phyloP scores from a whole-genome alignment of 306 rosid species.

The Dryas octopetala region DNA sequence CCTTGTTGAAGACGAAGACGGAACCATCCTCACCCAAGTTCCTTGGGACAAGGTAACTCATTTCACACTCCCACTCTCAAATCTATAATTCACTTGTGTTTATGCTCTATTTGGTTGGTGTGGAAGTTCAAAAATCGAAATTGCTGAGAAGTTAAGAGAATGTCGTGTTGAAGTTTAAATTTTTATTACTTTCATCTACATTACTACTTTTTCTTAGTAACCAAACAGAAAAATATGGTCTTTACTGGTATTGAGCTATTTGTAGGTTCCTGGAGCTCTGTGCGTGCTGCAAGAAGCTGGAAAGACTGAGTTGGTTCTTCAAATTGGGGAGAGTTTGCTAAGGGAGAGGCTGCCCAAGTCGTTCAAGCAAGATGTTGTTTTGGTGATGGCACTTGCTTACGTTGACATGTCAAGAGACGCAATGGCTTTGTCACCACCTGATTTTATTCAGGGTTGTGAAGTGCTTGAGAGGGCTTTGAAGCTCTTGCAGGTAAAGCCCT shows the following conservation, averaged over 20 bases:
- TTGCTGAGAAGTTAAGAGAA: neutral
- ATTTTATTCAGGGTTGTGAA: slow-evolving; percentile 75
- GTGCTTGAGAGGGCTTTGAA: slow-evolving; percentile 94
- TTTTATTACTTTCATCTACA: neutral
- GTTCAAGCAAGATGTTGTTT: slow-evolving; percentile 89
- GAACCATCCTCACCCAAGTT: slow-evolving; percentile 63
- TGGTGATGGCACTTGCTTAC: slow-evolving; percentile 85
- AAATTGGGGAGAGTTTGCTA: slow-evolving; percentile 72
- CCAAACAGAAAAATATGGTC: neutral
- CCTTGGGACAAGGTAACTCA: slow-evolving; percentile 80
- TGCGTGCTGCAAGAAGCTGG: slow-evolving; percentile 93
- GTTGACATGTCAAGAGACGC: slow-evolving; percentile 91
- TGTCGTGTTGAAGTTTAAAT: neutral
- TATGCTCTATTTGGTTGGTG: neutral
- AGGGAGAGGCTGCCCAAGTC: slow-evolving; percentile 83
- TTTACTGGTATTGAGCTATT: neutral
- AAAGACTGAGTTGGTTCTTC: slow-evolving; percentile 69
- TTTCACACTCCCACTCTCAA: too few relatives aligned
- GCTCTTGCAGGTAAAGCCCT: slow-evolving; percentile 68
- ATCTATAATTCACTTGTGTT: neutral
- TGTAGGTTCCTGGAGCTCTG: slow-evolving; percentile 94
- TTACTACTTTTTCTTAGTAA: neutral
- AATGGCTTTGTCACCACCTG: slow-evolving; percentile 79
- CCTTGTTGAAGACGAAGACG: slow-evolving; percentile 60
- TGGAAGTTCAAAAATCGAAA: neutral